Percentiles rank a stretch among this genome's conserved stretches.
These are phyloP conservation scores for Lentinula boryana DNA, from an alignment of 768 basidiomycete species.

Conservation along the genomic window DNA sequence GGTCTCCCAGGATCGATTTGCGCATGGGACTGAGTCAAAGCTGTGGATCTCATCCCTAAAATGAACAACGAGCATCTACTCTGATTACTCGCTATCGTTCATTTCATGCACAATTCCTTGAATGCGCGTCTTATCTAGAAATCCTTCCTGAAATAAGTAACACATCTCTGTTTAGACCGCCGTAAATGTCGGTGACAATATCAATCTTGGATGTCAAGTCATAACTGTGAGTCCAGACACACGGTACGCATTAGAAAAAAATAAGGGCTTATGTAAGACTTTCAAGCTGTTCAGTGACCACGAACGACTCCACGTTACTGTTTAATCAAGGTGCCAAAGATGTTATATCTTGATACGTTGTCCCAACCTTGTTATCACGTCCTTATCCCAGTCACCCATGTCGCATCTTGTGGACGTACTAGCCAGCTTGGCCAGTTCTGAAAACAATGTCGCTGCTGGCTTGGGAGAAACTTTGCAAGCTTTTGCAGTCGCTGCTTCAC, in stretches of 20 bases:
- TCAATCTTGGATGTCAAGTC: too few species aligned
- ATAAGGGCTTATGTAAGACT: not conserved
- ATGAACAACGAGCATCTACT: too few species aligned
- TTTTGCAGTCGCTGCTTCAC: constrained; percentile 13
- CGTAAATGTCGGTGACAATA: too few species aligned
- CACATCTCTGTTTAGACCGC: too few species aligned
- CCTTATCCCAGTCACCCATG: not conserved
- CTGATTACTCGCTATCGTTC: too few species aligned
- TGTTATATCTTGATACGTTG: not conserved
- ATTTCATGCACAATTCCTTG: not conserved
- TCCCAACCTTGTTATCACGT: not conserved
- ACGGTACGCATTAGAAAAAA: not conserved
- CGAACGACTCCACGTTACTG: not conserved
- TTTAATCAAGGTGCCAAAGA: not conserved
- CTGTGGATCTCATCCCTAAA: not conserved
- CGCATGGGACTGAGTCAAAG: not conserved
- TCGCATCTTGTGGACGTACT: constrained; percentile 6
- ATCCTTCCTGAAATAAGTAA: too few species aligned
- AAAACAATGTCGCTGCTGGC: constrained; percentile 25
- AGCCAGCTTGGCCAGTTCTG: constrained; percentile 7
- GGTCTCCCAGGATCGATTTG: not conserved
- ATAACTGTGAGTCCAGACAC: not conserved
- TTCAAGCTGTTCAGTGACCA: not conserved
- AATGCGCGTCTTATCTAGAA: too few species aligned
- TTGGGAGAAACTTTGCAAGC: constrained; percentile 21